A percentile compares a stretch with the other conserved stretches of the same genome.
Conservation (phyloP, 148 eudicot genomes). For the Amaranthus palmeri region DNA sequence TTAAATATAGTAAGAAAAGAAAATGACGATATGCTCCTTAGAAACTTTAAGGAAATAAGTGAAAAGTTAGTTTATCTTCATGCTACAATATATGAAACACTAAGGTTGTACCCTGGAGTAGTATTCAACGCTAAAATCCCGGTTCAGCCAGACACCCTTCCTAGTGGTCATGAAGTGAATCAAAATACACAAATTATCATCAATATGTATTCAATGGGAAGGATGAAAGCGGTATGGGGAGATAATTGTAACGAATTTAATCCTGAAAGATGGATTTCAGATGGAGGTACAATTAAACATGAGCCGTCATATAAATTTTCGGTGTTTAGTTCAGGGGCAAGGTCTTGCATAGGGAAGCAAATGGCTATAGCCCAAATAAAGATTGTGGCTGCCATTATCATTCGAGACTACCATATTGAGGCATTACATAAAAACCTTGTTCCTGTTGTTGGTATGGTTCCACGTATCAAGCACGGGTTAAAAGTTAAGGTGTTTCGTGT, state of each 20-base stretch:
- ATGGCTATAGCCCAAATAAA: constrained; percentile 34
- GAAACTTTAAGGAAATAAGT: constrained; percentile 16
- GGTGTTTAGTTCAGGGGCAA: constrained; percentile 41
- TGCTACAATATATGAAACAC: constrained; percentile 38
- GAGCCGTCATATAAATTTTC: constrained; percentile 45
- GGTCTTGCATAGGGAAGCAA: constrained; percentile 40
- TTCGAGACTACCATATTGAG: constrained; percentile 14
- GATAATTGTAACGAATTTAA: constrained; percentile 36
- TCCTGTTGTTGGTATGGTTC: constrained; percentile 13
- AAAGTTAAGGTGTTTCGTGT: constrained; percentile 18
- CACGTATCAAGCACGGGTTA: constrained; percentile 23
- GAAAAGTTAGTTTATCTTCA: constrained; percentile 41
- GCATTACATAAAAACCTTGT: constrained; percentile 13
- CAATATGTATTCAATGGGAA: constrained; percentile 37
- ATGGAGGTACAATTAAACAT: constrained; percentile 22
- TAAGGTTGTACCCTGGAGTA: constrained; percentile 46
- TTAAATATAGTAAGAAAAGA: neutral
- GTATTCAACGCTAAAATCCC: constrained; percentile 37
- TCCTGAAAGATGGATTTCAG: constrained; percentile 39
- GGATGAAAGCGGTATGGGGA: constrained; percentile 44
- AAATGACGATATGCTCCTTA: neutral
- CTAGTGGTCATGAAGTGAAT: constrained; percentile 39
- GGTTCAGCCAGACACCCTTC: constrained; percentile 28
- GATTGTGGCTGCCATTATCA: neutral
- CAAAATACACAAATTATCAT: constrained; percentile 30